Percentiles rank a stretch among this genome's conserved stretches.
Conservation (phyloP, 345 rosid genomes). For the Salix udensis region DNA sequence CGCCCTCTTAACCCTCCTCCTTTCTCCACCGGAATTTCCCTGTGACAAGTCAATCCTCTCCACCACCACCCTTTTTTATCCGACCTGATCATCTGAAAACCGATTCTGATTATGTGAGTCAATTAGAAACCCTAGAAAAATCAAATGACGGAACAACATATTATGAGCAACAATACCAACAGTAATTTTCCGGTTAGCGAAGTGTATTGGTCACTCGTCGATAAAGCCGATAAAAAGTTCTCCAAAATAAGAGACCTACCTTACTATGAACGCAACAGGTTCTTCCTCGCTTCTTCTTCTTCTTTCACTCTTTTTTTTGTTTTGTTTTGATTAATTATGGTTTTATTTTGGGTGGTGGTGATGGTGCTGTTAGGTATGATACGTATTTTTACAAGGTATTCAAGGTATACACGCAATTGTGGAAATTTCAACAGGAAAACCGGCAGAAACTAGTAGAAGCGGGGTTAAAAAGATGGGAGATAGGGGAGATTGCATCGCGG, state of each 20-base stretch:
- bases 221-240: constrained; percentile 93
- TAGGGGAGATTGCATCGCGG: constrained; percentile 92
- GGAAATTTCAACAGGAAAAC: constrained; percentile 98
- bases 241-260: constrained; percentile 98
- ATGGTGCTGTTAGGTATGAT: constrained; percentile 54
- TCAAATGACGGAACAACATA: constrained; percentile 14
- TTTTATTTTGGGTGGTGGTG: not conserved
- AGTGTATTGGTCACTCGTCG: constrained; percentile 87
- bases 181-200: constrained; percentile 67
- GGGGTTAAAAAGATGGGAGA: constrained; percentile 96
- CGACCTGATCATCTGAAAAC: no score
- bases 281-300: not conserved
- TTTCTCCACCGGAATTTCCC: no score
- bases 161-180: constrained; percentile 10
- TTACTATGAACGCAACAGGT: constrained; percentile 91
- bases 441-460: constrained; percentile 84
- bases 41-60: no score
- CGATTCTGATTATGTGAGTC: no score
- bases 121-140: no score
- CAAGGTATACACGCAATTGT: constrained; percentile 89
- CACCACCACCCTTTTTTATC: no score
- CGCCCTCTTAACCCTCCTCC: no score
- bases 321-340: not conserved
- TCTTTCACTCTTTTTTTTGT: not conserved
- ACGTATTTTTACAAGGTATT: constrained; percentile 91